Conservation (phyloP, 257 asterid species). For the Solanum corneliomulleri region DNA sequence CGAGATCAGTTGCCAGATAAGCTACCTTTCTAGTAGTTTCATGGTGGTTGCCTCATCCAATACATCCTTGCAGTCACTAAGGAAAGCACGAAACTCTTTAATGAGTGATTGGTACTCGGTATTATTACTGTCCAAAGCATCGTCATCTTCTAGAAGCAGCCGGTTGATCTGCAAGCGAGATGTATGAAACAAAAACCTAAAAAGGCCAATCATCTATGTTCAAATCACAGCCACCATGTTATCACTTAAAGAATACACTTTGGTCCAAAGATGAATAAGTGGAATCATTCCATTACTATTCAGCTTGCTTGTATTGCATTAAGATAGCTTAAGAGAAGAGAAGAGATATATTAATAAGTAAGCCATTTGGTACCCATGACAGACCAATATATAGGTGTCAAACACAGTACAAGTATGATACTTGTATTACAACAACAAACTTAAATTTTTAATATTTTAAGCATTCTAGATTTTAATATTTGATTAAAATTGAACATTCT, state of each 20-base stretch:
- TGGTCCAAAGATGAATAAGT: background rate
- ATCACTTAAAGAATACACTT: background rate
- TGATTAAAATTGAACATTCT: background rate
- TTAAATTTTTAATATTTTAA: background rate
- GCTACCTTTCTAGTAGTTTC: conserved; percentile 87
- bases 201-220: background rate
- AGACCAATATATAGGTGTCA: background rate
- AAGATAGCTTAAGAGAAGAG: background rate
- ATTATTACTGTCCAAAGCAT: conserved; percentile 34
- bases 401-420: background rate
- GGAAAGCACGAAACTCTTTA: conserved; percentile 77
- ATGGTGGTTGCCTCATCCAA: conserved; percentile 94
- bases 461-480: background rate
- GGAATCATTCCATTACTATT: background rate
- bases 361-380: background rate
- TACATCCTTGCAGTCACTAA: conserved; percentile 92
- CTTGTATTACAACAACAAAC: background rate
- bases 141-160: conserved; percentile 80
- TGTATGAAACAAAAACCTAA: background rate
- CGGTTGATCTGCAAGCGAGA: conserved; percentile 53
- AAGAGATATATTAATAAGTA: background rate
- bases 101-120: conserved; percentile 68
- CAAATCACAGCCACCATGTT: background rate
- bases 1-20: conserved; percentile 1
- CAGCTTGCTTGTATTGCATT: background rate